A percentile compares a stretch with the other conserved stretches of the same genome.
These are phyloP conservation scores for Albophoma yamanashiensis DNA, from an alignment of 2,329 filamentous ascomycete genomes.

Conservation along the genomic window DNA sequence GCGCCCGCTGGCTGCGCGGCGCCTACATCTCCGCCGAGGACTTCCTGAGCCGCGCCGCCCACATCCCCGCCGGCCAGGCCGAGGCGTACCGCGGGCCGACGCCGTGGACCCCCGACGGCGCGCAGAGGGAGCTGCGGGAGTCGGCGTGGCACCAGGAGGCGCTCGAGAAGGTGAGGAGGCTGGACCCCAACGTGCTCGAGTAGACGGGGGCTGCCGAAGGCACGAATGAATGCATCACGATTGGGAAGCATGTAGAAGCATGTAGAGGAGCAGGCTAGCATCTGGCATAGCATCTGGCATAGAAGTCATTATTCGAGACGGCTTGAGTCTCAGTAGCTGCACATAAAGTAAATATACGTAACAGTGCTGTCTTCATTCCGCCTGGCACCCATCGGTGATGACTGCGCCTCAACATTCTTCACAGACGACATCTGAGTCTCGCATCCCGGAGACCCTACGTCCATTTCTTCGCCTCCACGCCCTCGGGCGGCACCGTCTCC, in stretches of 20 bases:
- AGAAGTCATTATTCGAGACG: neutral
- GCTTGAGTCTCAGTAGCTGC: neutral
- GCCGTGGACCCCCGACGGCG: slow-evolving; percentile 13
- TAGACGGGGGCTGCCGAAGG: neutral
- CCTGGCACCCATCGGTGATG: neutral
- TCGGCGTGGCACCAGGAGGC: slow-evolving; percentile 17
- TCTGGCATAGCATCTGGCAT: neutral
- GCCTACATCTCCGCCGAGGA: slow-evolving; percentile 59
- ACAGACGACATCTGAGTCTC: neutral
- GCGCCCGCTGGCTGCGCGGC: slow-evolving; percentile 74
- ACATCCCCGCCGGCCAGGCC: slow-evolving; percentile 17
- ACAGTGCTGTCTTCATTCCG: neutral
- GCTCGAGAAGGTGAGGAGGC: slow-evolving; percentile 9
- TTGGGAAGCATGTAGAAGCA: neutral
- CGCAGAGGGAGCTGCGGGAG: slow-evolving; percentile 12
- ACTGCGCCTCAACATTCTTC: neutral
- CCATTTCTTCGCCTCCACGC: slow-evolving; percentile 69
- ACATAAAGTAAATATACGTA: neutral
- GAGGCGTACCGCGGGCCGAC: slow-evolving; percentile 11
- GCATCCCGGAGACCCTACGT: slow-evolving; percentile 8
- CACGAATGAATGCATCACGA: neutral
- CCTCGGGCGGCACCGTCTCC: slow-evolving; percentile 63
- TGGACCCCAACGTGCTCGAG: slow-evolving; percentile 7
- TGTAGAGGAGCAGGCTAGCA: neutral
- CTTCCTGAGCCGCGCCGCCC: slow-evolving; percentile 24